These are phyloP conservation scores for Fennellomyces sp. DNA, from an alignment of 371 early-diverging fungal genomes.

Conservation along the genomic window DNA sequence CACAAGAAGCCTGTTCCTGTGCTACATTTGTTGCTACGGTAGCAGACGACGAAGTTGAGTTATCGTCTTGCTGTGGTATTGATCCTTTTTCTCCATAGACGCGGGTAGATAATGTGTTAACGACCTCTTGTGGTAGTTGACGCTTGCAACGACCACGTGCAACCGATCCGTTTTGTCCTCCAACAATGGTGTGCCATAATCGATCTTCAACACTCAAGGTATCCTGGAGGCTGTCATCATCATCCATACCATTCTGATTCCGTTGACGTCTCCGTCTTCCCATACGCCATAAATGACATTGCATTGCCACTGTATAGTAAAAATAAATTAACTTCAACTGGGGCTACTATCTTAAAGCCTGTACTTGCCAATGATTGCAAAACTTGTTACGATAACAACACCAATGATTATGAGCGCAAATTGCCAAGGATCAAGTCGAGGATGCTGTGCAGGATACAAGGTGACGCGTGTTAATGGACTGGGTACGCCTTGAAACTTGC, in stretches of 20 bases:
- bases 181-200: neutral
- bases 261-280: constrained; percentile 9
- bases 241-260: constrained; percentile 8
- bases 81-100: constrained; percentile 4
- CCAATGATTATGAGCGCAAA: constrained; percentile 50
- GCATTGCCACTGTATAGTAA: constrained; percentile 10
- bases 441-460: constrained; percentile 23
- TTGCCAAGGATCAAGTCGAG: constrained; percentile 51
- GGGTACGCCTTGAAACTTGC: neutral
- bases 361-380: constrained; percentile 37
- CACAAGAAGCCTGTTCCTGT: constrained; percentile 29
- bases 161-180: no score
- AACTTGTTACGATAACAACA: constrained; percentile 40
- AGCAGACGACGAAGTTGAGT: neutral
- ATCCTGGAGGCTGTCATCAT: constrained; percentile 16
- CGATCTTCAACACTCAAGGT: constrained; percentile 1
- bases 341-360: no score
- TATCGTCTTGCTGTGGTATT: neutral
- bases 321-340: no score
- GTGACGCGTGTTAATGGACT: constrained; percentile 21
- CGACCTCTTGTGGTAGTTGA: constrained; percentile 9
- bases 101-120: constrained; percentile 20
- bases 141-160: constrained; percentile 1
- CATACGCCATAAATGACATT: constrained; percentile 24
- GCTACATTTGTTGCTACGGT: neutral